These are phyloP conservation scores for Erythrophleum fordii DNA, from an alignment of 306 rosid species.

Conservation along the genomic window DNA sequence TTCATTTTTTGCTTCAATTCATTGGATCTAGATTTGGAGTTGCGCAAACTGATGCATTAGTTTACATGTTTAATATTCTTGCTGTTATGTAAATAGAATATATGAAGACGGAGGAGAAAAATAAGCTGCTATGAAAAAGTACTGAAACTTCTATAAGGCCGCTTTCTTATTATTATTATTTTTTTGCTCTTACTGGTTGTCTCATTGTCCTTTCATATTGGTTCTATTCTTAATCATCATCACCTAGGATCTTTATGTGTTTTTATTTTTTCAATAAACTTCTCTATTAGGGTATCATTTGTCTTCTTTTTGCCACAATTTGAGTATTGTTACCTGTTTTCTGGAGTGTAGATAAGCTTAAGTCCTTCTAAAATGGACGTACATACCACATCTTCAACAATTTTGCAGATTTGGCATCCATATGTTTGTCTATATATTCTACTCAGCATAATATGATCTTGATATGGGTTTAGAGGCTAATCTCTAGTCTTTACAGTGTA, in stretches of 20 bases:
- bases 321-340: background rate
- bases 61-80: constrained; percentile 16
- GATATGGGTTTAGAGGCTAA: background rate
- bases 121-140: background rate
- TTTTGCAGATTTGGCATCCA: background rate
- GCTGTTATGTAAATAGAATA: background rate
- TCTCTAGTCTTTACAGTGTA: background rate
- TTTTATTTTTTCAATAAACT: background rate
- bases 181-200: background rate
- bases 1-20: constrained; percentile 6
- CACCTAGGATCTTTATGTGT: background rate
- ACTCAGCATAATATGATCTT: background rate
- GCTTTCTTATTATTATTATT: no score
- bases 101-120: background rate
- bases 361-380: background rate
- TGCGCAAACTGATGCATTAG: background rate
- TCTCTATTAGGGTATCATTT: background rate
- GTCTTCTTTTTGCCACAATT: background rate
- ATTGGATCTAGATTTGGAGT: constrained; percentile 14
- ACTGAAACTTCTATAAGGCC: no score
- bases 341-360: background rate
- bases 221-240: background rate
- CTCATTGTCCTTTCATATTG: background rate
- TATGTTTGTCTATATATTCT: background rate
- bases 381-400: background rate